phyloP scores from a whole-genome alignment of 129 eudicot genomes.

The Lactuca sativa region DNA sequence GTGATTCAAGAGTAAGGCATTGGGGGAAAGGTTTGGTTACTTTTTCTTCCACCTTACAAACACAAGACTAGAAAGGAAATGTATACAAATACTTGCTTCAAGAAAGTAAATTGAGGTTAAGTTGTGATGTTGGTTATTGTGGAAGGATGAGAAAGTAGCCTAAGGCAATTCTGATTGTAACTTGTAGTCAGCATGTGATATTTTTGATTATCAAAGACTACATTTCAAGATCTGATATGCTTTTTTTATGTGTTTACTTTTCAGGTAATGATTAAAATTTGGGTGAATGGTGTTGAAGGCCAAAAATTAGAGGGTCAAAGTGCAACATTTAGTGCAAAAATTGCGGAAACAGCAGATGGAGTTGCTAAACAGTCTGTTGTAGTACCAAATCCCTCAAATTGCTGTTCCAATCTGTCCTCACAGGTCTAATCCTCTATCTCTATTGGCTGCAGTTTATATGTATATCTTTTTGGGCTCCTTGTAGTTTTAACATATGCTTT shows the following conservation, averaged over 20 bases:
- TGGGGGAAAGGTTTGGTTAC: too few species aligned
- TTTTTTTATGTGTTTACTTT: conserved; percentile 28
- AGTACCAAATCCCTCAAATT: conserved; percentile 49
- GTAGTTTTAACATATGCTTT: background rate
- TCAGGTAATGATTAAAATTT: conserved; percentile 57
- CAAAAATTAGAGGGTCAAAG: conserved; percentile 52
- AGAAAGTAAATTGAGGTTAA: background rate
- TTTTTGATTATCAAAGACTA: background rate
- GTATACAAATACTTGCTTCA: background rate
- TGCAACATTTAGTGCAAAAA: conserved; percentile 57
- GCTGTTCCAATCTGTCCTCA: conserved; percentile 58
- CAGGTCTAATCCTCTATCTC: conserved; percentile 43
- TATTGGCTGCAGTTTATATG: background rate
- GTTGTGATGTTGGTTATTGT: background rate
- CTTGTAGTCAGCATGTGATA: conserved; percentile 11
- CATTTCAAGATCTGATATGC: conserved; percentile 14
- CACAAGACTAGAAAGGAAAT: too few species aligned
- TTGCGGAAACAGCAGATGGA: conserved; percentile 44
- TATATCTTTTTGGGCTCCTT: background rate
- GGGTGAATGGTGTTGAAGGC: conserved; percentile 54
- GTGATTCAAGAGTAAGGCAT: too few species aligned
- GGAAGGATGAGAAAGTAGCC: conserved; percentile 4
- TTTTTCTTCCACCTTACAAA: too few species aligned
- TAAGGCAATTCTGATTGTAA: conserved; percentile 7
- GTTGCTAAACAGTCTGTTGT: conserved; percentile 39